phyloP scores from a whole-genome alignment of 306 rosid genomes.

The Canavalia ensiformis region DNA sequence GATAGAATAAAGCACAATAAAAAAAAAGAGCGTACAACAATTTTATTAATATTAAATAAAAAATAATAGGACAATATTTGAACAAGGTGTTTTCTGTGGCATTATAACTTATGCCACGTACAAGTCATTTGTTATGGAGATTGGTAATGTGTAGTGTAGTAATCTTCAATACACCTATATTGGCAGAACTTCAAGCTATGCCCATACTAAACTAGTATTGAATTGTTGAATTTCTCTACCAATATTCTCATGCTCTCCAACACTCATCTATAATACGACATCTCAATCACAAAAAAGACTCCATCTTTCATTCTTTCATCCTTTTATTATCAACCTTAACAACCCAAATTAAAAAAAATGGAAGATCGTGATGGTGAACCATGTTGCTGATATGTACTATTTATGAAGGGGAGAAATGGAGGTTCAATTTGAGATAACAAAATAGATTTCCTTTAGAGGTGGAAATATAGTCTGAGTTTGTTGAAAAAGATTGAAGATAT shows the following conservation, averaged over 20 bases:
- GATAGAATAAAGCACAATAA: conserved; percentile 80
- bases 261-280: too few species aligned
- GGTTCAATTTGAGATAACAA: too few species aligned
- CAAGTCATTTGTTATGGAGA: conserved; percentile 81
- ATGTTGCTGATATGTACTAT: too few species aligned
- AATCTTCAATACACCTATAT: conserved; percentile 74
- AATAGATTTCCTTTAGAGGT: too few species aligned
- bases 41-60: conserved; percentile 48
- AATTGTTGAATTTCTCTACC: conserved; percentile 73
- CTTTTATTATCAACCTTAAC: too few species aligned
- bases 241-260: conserved; percentile 77
- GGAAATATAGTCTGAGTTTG: too few species aligned
- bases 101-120: conserved; percentile 64
- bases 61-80: background rate
- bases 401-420: too few species aligned
- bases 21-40: conserved; percentile 36
- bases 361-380: too few species aligned
- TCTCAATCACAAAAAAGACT: too few species aligned
- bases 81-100: conserved; percentile 47
- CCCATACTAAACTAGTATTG: conserved; percentile 59
- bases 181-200: conserved; percentile 76
- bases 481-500: too few species aligned
- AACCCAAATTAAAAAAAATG: too few species aligned
- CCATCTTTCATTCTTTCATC: too few species aligned
- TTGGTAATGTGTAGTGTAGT: conserved; percentile 79